These are phyloP conservation scores for Baorangia bicolor DNA, from an alignment of 768 basidiomycete genomes.

Conservation along the genomic window DNA sequence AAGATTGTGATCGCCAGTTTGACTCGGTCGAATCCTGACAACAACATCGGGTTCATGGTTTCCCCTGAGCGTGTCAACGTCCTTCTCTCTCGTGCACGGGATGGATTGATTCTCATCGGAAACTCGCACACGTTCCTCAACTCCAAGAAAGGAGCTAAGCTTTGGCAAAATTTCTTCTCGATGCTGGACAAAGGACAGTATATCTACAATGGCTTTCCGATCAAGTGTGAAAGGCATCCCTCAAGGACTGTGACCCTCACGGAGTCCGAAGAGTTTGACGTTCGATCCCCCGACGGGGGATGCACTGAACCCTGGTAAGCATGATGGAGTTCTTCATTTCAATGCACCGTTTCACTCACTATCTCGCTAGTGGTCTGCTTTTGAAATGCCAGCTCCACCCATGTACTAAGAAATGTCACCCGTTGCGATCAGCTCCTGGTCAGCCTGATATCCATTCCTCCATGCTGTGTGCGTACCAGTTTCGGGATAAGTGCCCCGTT, in stretches of 20 bases:
- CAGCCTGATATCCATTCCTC: constrained; percentile 18
- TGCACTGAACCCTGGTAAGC: constrained; percentile 59
- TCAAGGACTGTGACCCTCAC: constrained; percentile 37
- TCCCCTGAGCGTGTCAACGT: constrained; percentile 72
- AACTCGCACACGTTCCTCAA: constrained; percentile 60
- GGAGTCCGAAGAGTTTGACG: constrained; percentile 49
- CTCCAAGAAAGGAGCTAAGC: constrained; percentile 48
- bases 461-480: constrained; percentile 43
- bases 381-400: constrained; percentile 35
- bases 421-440: constrained; percentile 47
- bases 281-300: constrained; percentile 59
- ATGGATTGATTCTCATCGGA: constrained; percentile 66
- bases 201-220: constrained; percentile 61
- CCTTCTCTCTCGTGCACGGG: constrained; percentile 66
- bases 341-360: not conserved
- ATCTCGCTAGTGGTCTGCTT: constrained; percentile 7
- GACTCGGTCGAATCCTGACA: constrained; percentile 54
- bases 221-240: constrained; percentile 56
- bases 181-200: constrained; percentile 42
- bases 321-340: not conserved
- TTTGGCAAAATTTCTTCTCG: constrained; percentile 53
- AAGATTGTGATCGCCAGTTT: constrained; percentile 64
- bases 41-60: constrained; percentile 70
- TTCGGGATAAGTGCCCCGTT: constrained; percentile 40
- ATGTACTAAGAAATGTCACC: constrained; percentile 67